Evolutionary conservation across 495 filamentous ascomycete species (phyloP).

Genomic region (Gamarada debralockiae): DNA sequence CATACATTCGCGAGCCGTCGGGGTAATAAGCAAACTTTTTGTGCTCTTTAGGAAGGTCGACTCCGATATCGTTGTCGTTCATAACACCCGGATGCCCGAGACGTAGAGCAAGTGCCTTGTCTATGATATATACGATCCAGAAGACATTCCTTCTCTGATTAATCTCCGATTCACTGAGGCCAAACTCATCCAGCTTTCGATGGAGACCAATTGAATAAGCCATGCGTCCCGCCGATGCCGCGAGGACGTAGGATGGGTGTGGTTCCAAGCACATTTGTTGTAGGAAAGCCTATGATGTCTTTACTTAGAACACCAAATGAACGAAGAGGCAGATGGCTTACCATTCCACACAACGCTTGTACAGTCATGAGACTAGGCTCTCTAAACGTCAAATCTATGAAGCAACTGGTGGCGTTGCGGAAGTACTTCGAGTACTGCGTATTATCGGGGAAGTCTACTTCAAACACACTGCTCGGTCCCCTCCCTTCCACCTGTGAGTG

Average conservation of each 20-base stretch:
- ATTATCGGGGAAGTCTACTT: too few relatives aligned
- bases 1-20: neutral
- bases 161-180: conserved; percentile 16
- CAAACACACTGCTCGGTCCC: too few relatives aligned
- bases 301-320: neutral
- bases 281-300: neutral
- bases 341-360: conserved; percentile 9
- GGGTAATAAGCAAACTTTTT: neutral
- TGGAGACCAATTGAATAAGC: conserved; percentile 30
- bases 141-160: conserved; percentile 28
- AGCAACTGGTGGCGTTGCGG: conserved; percentile 5
- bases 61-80: conserved; percentile 10
- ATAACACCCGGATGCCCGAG: conserved; percentile 6
- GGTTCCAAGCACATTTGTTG: conserved; percentile 1
- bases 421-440: neutral
- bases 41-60: conserved; percentile 1
- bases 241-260: neutral
- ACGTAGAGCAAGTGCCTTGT: conserved; percentile 2
- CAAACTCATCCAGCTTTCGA: conserved; percentile 8
- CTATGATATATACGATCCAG: conserved; percentile 29
- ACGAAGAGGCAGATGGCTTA: neutral
- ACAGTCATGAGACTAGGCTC: neutral
- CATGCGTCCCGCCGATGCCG: conserved; percentile 15
- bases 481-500: too few relatives aligned
- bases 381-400: neutral